Base-by-base conservation (phyloP, 495 filamentous ascomycete species). In the Lasiosphaeriaceae sp. region DNA sequence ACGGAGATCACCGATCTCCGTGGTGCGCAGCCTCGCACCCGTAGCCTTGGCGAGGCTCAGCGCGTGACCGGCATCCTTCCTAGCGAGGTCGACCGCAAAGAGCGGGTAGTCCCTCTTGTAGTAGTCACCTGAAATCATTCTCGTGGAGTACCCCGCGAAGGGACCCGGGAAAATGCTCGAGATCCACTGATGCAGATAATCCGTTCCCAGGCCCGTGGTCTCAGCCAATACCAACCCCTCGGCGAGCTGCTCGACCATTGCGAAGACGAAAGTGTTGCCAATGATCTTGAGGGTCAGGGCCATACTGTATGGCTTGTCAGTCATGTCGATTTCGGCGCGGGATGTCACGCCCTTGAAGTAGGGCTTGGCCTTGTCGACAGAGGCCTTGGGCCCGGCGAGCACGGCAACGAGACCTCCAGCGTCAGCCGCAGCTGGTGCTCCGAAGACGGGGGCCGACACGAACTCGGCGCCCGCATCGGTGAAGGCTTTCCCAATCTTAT, bases 191-290 rank as follows among this genome's bases (percentile, higher is more conserved):
- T 89, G 83, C 54, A 94, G 69, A 34, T 85, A 82, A 1, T 85
- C 83, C 14, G 72, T 73, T 7, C 91, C 92, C 20, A 96, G 70
- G 0, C 91, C 91, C 0, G 83, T 80, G 66, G 92, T 90, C 70
- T 96, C 92, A 6, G 90, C 90, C 4, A 90, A 75, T 1, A 85
- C 81, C 59, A 90, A 79, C 2, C 83, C 85, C 74, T 96, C 91
- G 16, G 86, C 82, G 6, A 97, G 71, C 24, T 85, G 77, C 66
- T 92, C 87, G 19, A 94, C 83, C 74, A 91, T 92, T 68, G 89
- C 86, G 26, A 96, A 66, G 61, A 96, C 81, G 72, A 96, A 92
- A 8, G 86, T 89, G 67, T 97, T 97, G 26, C 91, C 92, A 16
- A 94, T 79, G 43, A 96, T 70, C 72, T 96, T 97, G 21, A 96